Evolutionary conservation across 2,329 filamentous ascomycete genomes (phyloP).

Genomic region (Colletotrichum horii): DNA sequence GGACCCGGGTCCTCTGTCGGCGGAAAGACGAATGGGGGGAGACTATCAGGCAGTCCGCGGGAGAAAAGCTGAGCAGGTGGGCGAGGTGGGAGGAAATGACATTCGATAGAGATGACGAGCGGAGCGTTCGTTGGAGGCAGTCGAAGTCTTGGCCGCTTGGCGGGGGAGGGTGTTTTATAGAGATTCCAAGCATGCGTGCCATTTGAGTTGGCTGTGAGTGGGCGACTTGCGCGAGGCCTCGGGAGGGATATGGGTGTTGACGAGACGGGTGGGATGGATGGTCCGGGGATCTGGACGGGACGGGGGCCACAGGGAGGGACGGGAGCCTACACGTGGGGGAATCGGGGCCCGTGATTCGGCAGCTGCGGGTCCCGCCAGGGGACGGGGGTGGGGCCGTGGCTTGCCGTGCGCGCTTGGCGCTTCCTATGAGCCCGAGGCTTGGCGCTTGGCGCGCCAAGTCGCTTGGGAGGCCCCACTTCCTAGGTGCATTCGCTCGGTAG

Average conservation of each 20-base stretch:
- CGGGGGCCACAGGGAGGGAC: slow-evolving; percentile 3
- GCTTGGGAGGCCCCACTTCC: neutral
- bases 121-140: neutral
- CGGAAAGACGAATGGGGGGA: neutral
- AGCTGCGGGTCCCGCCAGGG: neutral
- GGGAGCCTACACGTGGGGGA: slow-evolving; percentile 16
- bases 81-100: neutral
- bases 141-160: slow-evolving; percentile 16
- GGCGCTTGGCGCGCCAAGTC: slow-evolving; percentile 17
- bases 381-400: neutral
- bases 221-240: neutral
- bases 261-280: neutral
- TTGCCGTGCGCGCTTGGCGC: neutral
- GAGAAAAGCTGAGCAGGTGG: neutral
- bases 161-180: slow-evolving; percentile 13
- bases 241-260: neutral
- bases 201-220: neutral
- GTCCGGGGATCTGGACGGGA: neutral
- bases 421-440: neutral
- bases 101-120: slow-evolving; percentile 3
- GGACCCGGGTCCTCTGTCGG: neutral
- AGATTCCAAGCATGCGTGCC: neutral
- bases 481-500: neutral
- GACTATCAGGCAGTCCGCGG: neutral
- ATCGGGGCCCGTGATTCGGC: slow-evolving; percentile 8